Percentiles rank a stretch among this genome's conserved stretches.
Evolutionary conservation across 1,284 basidiomycete genomes (phyloP).

Genomic region (Marasmius sp.): DNA sequence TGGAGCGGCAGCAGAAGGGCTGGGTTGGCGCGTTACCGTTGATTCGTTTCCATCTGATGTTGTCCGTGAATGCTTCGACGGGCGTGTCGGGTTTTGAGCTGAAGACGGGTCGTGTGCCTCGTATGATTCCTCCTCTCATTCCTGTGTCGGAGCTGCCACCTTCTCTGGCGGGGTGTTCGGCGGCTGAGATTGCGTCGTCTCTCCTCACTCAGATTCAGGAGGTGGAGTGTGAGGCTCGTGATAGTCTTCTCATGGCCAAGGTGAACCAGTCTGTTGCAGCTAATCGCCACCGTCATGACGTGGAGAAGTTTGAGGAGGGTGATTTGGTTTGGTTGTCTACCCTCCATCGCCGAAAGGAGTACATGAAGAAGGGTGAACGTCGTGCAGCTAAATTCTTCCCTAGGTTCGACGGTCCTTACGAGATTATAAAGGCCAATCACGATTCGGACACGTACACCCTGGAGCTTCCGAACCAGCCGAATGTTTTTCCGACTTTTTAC

Average conservation of each 20-base stretch:
- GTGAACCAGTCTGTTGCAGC: constrained; percentile 1
- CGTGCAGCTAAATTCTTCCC: constrained; percentile 20
- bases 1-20: constrained; percentile 32
- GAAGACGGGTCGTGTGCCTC: constrained; percentile 19
- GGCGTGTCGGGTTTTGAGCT: constrained; percentile 35
- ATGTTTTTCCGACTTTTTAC: constrained; percentile 18
- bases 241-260: neutral
- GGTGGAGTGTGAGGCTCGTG: neutral
- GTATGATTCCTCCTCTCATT: constrained; percentile 24
- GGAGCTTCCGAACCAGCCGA: constrained; percentile 3
- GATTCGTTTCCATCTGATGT: constrained; percentile 41
- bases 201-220: neutral
- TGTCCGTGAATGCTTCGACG: constrained; percentile 25
- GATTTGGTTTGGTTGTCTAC: no score
- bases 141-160: no score
- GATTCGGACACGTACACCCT: no score
- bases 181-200: neutral
- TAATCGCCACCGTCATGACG: neutral
- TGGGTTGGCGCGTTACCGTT: constrained; percentile 33
- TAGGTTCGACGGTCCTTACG: constrained; percentile 14
- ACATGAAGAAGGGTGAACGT: constrained; percentile 1
- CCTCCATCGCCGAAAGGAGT: neutral
- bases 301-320: neutral
- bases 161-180: no score
- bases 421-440: neutral